Conservation (phyloP, 257 asterid genomes). For the Voacanga thouarsii region DNA sequence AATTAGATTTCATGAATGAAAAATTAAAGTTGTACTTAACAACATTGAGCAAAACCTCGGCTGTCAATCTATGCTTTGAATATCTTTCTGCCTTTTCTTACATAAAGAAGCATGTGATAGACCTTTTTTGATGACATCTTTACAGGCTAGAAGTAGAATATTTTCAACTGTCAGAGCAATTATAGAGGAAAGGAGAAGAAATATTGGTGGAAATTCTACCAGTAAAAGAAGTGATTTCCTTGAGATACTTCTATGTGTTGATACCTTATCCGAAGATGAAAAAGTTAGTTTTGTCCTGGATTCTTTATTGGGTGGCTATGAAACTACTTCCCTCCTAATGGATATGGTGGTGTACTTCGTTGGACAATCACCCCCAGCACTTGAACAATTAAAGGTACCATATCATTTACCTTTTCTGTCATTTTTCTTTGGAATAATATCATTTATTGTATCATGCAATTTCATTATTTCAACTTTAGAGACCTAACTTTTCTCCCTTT, state of each 20-base stretch:
- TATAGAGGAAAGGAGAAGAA: slow-evolving; percentile 63
- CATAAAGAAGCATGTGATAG: slow-evolving; percentile 40
- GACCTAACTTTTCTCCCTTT: too few species aligned
- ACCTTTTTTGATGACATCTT: slow-evolving; percentile 37
- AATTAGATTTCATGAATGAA: not conserved
- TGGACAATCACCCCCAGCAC: slow-evolving; percentile 34
- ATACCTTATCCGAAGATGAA: slow-evolving; percentile 70
- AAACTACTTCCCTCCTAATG: slow-evolving; percentile 65
- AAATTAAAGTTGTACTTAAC: not conserved
- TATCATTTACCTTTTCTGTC: not conserved
- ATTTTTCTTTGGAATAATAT: too few species aligned
- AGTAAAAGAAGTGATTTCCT: slow-evolving; percentile 57
- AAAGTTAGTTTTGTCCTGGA: slow-evolving; percentile 76
- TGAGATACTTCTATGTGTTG: slow-evolving; percentile 50
- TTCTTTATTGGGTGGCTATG: slow-evolving; percentile 75
- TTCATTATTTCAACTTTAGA: too few species aligned
- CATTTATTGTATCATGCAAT: too few species aligned
- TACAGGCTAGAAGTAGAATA: slow-evolving; percentile 90
- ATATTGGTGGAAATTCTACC: slow-evolving; percentile 18
- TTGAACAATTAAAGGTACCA: slow-evolving; percentile 54
- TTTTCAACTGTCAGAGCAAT: slow-evolving; percentile 70
- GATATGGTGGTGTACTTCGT: slow-evolving; percentile 58
- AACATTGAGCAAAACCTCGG: not conserved
- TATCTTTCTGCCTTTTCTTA: slow-evolving; percentile 13
- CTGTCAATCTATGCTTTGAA: not conserved